Conservation (phyloP, 805 yeast species). For the Saturnispora mendoncae region DNA sequence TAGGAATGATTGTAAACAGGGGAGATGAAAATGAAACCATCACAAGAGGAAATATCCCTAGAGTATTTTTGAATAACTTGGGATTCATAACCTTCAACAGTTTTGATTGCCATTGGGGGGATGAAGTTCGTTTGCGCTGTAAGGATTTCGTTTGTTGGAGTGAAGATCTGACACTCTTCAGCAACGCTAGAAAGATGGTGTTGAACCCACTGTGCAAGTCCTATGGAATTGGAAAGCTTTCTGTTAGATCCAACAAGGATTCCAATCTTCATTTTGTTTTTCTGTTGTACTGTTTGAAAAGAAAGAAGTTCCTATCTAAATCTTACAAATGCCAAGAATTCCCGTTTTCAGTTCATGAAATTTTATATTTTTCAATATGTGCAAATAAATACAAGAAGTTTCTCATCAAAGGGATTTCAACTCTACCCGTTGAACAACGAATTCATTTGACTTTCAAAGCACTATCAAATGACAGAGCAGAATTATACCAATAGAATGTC, state of each 20-base stretch:
- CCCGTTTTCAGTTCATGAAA: too few species aligned
- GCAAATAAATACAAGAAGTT: too few species aligned
- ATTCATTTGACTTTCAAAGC: too few species aligned
- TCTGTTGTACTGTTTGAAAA: too few species aligned
- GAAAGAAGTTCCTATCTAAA: too few species aligned
- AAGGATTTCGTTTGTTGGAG: constrained; percentile 7
- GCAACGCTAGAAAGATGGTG: neutral
- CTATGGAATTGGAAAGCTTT: constrained; percentile 6
- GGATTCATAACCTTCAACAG: constrained; percentile 1
- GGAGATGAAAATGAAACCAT: constrained; percentile 10
- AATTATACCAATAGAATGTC: too few species aligned
- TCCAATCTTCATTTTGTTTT: constrained; percentile 7
- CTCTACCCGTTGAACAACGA: too few species aligned
- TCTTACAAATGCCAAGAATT: too few species aligned
- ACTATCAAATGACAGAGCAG: too few species aligned
- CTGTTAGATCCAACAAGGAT: constrained; percentile 9
- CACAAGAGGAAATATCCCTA: constrained; percentile 2
- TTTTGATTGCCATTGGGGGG: constrained; percentile 7
- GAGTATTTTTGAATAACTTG: constrained; percentile 2
- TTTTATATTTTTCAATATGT: too few species aligned
- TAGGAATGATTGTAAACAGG: constrained; percentile 12
- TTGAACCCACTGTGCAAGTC: constrained; percentile 8
- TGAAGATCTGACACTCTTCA: constrained; percentile 3
- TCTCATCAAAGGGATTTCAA: too few species aligned
- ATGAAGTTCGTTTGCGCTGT: constrained; percentile 2